Evolutionary conservation across 257 asterid genomes (phyloP).

Genomic region (Leonotis leonurus): DNA sequence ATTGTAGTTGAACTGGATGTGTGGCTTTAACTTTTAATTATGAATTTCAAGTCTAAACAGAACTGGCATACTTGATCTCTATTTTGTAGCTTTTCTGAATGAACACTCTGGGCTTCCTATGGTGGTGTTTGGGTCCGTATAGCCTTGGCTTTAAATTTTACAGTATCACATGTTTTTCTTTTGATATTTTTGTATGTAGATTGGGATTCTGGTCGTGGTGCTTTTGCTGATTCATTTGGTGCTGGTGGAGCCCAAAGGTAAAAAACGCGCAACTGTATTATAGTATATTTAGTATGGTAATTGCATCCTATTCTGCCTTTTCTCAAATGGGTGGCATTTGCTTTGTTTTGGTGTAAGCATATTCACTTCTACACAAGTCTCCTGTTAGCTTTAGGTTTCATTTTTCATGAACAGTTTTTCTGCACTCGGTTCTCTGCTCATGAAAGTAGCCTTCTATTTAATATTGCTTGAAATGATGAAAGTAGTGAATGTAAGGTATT

Average conservation of each 20-base stretch:
- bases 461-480: constrained; percentile 1
- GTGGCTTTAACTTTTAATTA: too few species aligned
- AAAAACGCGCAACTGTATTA: not conserved
- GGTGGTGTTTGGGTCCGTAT: too few species aligned
- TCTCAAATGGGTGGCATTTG: not conserved
- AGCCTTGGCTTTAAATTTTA: too few species aligned
- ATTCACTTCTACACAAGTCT: not conserved
- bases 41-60: too few species aligned
- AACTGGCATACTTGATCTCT: too few species aligned
- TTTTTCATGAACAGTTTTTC: not conserved
- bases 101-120: not conserved
- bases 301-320: not conserved
- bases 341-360: constrained; percentile 1
- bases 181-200: constrained; percentile 35
- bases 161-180: not conserved
- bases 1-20: too few species aligned
- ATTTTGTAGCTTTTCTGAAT: not conserved
- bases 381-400: not conserved
- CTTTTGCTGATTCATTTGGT: constrained; percentile 46
- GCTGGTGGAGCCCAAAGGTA: constrained; percentile 71
- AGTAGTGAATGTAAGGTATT: constrained; percentile 3
- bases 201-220: constrained; percentile 83
- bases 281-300: not conserved
- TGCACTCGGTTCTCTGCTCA: not conserved
- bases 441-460: not conserved